Evolutionary conservation across 2,329 filamentous ascomycete species (phyloP), one percentile per base, ranked within the genome.

Genomic region (Gnomoniopsis smithogilvyi): DNA sequence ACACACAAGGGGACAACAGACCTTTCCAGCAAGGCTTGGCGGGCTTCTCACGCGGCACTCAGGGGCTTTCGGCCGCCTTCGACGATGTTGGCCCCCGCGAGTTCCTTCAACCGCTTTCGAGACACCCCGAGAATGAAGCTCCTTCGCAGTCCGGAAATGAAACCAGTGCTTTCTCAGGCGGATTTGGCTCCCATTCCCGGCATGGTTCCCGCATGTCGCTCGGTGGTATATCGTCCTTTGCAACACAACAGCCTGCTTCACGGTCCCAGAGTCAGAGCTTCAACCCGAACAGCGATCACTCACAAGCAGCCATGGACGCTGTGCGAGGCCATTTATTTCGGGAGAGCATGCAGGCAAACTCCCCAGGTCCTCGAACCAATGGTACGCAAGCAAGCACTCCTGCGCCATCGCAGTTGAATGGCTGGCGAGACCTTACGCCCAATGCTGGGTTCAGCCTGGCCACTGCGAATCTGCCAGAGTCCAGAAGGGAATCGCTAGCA

Each of bases 261-360:
- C 54, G 60, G 17, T 60, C 60, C 1, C 60, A 62, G 57, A 62
- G 60, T 8, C 56, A 62, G 52, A 62, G 56, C 17, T 47, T 62
- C 12, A 59, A 56, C 14, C 53, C 53, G 3, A 26, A 21, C 15
- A 48, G 34, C 12, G 60, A 60, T 14, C 57, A 62, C 3, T 24
- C 47, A 33, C 57, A 60, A 14, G 51, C 47, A 15, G 24, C 26
- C 14, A 12, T 60, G 11, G 60, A 62, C 22, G 47, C 46, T 26
- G 53, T 52, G 8, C 57, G 57, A 30, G 43, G 19, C 41, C 38
- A 17, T 17, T 50, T 47, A 21, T 55, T 30, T 1, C 33, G 50
- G 30, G 51, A 49, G 19, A 48, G 54, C 38, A 43, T 60, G n/a
- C 38, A 57, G 24, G 19, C 54, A 55, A 50, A 30, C 51, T 60